Conservation (phyloP, 345 rosid genomes). For the Passiflora organensis region DNA sequence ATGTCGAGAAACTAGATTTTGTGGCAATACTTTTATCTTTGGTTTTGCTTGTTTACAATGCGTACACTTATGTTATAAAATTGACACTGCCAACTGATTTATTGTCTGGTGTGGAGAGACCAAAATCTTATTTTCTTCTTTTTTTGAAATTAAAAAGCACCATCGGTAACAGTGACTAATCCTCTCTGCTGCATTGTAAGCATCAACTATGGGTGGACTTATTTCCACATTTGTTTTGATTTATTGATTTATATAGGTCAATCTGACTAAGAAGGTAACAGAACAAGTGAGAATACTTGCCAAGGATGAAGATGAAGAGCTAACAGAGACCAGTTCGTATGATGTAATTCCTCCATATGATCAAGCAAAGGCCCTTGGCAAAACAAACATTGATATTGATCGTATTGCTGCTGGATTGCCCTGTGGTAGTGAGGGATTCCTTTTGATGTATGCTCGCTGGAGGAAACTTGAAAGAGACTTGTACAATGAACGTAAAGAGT, state of each 20-base stretch:
- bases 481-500: slow-evolving; percentile 95
- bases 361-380: slow-evolving; percentile 99
- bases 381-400: slow-evolving; percentile 88
- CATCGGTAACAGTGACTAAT: no score
- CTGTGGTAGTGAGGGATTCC: slow-evolving; percentile 97
- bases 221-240: background rate
- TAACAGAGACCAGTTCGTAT: slow-evolving; percentile 57
- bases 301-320: slow-evolving; percentile 81
- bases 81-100: background rate
- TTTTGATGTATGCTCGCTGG: slow-evolving; percentile 99
- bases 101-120: background rate
- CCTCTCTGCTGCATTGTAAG: background rate
- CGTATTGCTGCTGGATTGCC: slow-evolving; percentile 99
- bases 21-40: background rate
- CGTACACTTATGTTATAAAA: background rate
- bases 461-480: slow-evolving; percentile 95
- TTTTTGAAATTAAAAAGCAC: no score
- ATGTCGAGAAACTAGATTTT: no score
- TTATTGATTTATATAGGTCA: slow-evolving; percentile 41
- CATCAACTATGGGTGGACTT: no score
- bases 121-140: background rate
- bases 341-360: slow-evolving; percentile 83
- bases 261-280: slow-evolving; percentile 86
- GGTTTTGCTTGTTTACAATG: background rate
- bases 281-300: slow-evolving; percentile 90